Percentiles rank a stretch among this genome's conserved stretches.
phyloP scores from a whole-genome alignment of 1,139 yeast genomes.

The Suhomyces chickasaworum region DNA sequence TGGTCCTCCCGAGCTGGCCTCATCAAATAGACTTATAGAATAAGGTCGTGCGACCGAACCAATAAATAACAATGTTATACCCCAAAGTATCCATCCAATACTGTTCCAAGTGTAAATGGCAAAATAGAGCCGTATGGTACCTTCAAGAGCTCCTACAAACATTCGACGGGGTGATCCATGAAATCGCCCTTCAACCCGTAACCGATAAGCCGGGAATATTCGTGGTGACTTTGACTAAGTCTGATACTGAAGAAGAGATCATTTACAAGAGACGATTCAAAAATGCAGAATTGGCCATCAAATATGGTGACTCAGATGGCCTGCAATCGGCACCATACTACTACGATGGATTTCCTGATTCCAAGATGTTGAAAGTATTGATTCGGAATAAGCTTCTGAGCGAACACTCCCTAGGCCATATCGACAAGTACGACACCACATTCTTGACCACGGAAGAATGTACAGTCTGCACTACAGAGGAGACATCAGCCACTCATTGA shows the following conservation, averaged over 20 bases:
- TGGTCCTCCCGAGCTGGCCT: slow-evolving; percentile 1
- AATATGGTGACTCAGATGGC: slow-evolving; percentile 22
- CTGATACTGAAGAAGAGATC: slow-evolving; percentile 18
- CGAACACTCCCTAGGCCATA: slow-evolving; percentile 33
- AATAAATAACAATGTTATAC: not conserved
- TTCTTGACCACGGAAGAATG: slow-evolving; percentile 1
- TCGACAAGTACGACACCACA: slow-evolving; percentile 25
- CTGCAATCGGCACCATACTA: slow-evolving; percentile 34
- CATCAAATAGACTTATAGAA: not conserved
- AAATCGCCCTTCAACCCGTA: slow-evolving; percentile 44
- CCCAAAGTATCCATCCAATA: slow-evolving; percentile 43
- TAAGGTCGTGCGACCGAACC: slow-evolving; percentile 3
- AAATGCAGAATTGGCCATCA: slow-evolving; percentile 24
- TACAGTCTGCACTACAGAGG: not conserved
- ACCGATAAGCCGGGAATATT: slow-evolving; percentile 43
- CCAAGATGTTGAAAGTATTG: slow-evolving; percentile 42
- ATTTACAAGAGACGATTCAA: slow-evolving; percentile 44
- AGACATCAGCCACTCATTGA: not conserved
- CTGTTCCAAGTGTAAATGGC: slow-evolving; percentile 52
- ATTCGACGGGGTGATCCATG: slow-evolving; percentile 39
- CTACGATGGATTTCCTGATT: slow-evolving; percentile 51
- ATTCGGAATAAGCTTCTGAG: slow-evolving; percentile 34
- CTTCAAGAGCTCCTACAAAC: slow-evolving; percentile 48
- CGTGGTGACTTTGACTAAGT: slow-evolving; percentile 26
- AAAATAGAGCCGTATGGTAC: slow-evolving; percentile 51